Evolutionary conservation across 1,284 basidiomycete genomes (phyloP).

Genomic region (Mycena citricolor): DNA sequence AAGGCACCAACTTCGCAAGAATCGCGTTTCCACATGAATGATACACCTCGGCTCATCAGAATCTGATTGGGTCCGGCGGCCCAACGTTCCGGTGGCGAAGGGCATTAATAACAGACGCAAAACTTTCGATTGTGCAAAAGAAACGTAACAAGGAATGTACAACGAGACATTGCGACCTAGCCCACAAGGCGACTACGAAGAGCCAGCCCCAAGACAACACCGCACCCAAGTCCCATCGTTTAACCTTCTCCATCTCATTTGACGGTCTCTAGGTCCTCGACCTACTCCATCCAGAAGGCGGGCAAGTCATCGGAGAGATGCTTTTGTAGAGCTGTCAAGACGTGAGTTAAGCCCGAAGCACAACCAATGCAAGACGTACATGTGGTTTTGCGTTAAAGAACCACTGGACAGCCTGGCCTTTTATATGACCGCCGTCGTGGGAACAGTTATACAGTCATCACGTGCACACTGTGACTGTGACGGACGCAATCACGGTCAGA

Average conservation of each 20-base stretch:
- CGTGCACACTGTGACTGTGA: too few relatives aligned
- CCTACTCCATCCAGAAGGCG: slow-evolving; percentile 70
- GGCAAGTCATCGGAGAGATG: slow-evolving; percentile 82
- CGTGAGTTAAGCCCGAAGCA: slow-evolving; percentile 12
- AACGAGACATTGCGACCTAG: slow-evolving; percentile 83
- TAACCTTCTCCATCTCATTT: slow-evolving; percentile 70
- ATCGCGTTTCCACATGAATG: too few relatives aligned
- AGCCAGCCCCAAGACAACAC: slow-evolving; percentile 54
- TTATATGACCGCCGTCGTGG: slow-evolving; percentile 3
- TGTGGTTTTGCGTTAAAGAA: slow-evolving; percentile 58
- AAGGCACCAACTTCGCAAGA: too few relatives aligned
- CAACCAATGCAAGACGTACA: slow-evolving; percentile 42
- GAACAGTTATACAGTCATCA: too few relatives aligned
- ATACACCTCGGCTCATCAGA: too few relatives aligned
- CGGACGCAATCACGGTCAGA: too few relatives aligned
- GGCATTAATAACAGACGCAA: too few relatives aligned
- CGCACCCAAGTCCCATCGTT: slow-evolving; percentile 86
- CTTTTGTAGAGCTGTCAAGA: slow-evolving; percentile 64
- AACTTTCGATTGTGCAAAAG: slow-evolving; percentile 1
- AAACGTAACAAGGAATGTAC: slow-evolving; percentile 49
- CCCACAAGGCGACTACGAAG: slow-evolving; percentile 70
- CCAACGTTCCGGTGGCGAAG: too few relatives aligned
- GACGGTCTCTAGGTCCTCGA: slow-evolving; percentile 88
- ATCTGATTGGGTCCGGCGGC: too few relatives aligned
- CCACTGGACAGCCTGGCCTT: neutral